Evolutionary conservation across 129 eudicot species (phyloP), one percentile per base, ranked within the genome.

Genomic region (Lactuca sativa): DNA sequence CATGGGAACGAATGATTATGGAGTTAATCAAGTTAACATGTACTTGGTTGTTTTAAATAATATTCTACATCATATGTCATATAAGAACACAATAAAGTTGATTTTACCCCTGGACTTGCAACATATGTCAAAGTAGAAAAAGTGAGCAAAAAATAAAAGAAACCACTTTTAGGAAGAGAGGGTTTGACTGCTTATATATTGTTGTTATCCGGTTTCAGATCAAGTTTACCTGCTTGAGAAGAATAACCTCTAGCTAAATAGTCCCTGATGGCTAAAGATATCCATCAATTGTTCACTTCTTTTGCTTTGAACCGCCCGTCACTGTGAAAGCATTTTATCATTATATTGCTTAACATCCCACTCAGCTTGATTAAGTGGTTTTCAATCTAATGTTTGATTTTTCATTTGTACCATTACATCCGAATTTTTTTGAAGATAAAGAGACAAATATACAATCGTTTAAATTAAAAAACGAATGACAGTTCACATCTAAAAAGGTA

Each of bases 111-210:
- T 18, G 21, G 21, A 18, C 21, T 18, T 18, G 21, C 21, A 18
- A 18, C 21, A 18, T 18, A 18, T 18, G 21, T 18, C 21, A 18
- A 18, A 18, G 21, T 18, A 18, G 21, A 18, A 18, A 18, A n/a
- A 61, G 62, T 4, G 34, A 86, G 88, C 92, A 83, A 88, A 62
- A 83, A 86, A 61, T 86, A 83, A 37, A 86, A 64, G 63, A 65
- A 83, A 34, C 84, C 84, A 78, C 92, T 86, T 75, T 83, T 86
- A 36, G 88, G 84, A 40, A 86, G 92, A 31, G 92, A 82, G 18
- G 88, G 83, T 77, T 86, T 88, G 40, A 88, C 92, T 59, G 83
- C 92, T 75, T 86, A 88, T 71, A 86, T 83, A 47, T 81, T 86
- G 77, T 82, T 83, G 6, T 80, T 64, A 21, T 86, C 88, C 25